Evolutionary conservation across 495 filamentous ascomycete genomes (phyloP).

Genomic region (Trichoderma asperelloides): DNA sequence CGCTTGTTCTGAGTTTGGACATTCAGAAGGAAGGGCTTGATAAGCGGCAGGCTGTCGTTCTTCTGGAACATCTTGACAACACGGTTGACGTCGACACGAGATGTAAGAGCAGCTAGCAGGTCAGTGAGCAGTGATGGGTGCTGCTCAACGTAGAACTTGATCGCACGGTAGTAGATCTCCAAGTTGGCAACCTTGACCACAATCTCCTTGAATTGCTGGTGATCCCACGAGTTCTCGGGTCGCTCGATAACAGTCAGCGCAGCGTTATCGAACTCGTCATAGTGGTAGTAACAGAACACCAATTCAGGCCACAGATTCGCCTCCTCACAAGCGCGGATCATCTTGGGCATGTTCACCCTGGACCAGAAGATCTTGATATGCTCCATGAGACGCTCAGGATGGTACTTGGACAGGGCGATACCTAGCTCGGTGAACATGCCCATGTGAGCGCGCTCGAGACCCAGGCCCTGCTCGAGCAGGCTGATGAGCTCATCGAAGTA

Average conservation of each 20-base stretch:
- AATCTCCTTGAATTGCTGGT: conserved; percentile 99
- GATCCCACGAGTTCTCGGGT: conserved; percentile 96
- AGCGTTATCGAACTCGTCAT: conserved; percentile 98
- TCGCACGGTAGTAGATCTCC: conserved; percentile 96
- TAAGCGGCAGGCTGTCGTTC: conserved; percentile 94
- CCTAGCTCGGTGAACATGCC: conserved; percentile 97
- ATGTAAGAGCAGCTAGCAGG: conserved; percentile 80
- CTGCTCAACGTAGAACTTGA: conserved; percentile 97
- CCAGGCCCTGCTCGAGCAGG: conserved; percentile 90
- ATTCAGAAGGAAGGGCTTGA: conserved; percentile 97
- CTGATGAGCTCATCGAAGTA: conserved; percentile 98
- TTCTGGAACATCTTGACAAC: conserved; percentile 98
- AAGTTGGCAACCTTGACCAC: conserved; percentile 96
- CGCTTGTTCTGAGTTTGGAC: conserved; percentile 98
- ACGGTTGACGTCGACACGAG: conserved; percentile 94
- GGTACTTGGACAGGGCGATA: conserved; percentile 92
- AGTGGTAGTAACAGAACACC: conserved; percentile 98
- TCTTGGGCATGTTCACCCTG: conserved; percentile 96
- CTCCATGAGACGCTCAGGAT: conserved; percentile 95
- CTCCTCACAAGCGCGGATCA: conserved; percentile 92
- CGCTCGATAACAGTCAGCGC: conserved; percentile 99
- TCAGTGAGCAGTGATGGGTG: conserved; percentile 94
- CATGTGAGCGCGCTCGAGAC: conserved; percentile 70
- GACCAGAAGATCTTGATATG: conserved; percentile 99
- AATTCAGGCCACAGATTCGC: conserved; percentile 96